Conservation (phyloP, 495 filamentous ascomycete genomes). For the Paragyromitra xinjiangensis region DNA sequence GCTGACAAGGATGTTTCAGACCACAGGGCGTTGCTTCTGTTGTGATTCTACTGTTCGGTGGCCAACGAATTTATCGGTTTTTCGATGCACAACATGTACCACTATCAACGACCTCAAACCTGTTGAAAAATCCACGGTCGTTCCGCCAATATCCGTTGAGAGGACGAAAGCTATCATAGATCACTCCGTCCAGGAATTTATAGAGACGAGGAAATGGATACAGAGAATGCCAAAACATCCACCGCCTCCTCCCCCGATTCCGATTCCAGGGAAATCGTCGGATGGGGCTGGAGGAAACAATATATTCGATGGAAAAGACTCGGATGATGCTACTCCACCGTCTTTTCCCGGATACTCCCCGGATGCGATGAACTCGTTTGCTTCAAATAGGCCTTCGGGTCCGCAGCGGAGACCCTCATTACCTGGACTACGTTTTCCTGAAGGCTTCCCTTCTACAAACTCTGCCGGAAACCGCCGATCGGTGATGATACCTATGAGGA, state of each 20-base stretch:
- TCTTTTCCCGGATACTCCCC: slow-evolving; percentile 33
- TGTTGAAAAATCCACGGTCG: slow-evolving; percentile 22
- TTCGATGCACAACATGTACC: slow-evolving; percentile 84
- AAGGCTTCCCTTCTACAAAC: neutral
- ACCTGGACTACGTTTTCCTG: slow-evolving; percentile 29
- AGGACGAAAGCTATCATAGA: slow-evolving; percentile 50
- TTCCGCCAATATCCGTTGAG: slow-evolving; percentile 42
- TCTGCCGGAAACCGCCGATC: slow-evolving; percentile 28
- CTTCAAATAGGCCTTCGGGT: neutral
- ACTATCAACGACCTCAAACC: slow-evolving; percentile 85
- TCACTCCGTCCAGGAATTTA: slow-evolving; percentile 39
- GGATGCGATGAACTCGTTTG: slow-evolving; percentile 23
- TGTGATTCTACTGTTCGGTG: slow-evolving; percentile 84
- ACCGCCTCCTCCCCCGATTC: slow-evolving; percentile 48
- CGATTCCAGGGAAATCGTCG: slow-evolving; percentile 37
- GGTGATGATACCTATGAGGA: slow-evolving; percentile 15
- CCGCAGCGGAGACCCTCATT: slow-evolving; percentile 33
- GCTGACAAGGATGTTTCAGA: slow-evolving; percentile 49
- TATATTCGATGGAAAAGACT: neutral
- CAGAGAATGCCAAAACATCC: slow-evolving; percentile 48
- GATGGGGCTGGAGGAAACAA: neutral
- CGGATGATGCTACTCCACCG: slow-evolving; percentile 10
- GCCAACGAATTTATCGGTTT: slow-evolving; percentile 78
- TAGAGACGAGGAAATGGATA: slow-evolving; percentile 43
- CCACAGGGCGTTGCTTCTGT: slow-evolving; percentile 80